Conservation (phyloP, 2,329 filamentous ascomycete species). For the Sphaerulina populicola region DNA sequence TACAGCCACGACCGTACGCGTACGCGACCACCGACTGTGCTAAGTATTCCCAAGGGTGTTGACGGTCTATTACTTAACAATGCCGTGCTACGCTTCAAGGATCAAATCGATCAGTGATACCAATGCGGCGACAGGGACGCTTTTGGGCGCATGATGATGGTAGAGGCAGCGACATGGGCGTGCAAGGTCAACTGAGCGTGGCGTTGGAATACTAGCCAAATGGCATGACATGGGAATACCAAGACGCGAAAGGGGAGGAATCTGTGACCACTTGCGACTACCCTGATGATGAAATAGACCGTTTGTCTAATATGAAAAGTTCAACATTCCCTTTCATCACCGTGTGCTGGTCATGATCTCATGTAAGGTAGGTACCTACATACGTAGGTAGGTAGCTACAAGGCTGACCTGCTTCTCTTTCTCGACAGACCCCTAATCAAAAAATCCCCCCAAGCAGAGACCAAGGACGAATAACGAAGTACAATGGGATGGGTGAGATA, state of each 20-base stretch:
- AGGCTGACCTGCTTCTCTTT: too few relatives aligned
- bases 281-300: neutral
- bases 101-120: constrained; percentile 55
- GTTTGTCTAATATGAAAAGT: neutral
- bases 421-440: too few relatives aligned
- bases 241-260: neutral
- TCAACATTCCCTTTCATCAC: neutral
- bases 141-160: neutral
- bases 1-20: constrained; percentile 44
- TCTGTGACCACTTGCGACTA: neutral
- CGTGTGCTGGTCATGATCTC: too few relatives aligned
- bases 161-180: neutral
- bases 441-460: too few relatives aligned
- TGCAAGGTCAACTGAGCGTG: constrained; percentile 11
- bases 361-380: too few relatives aligned
- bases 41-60: constrained; percentile 64
- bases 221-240: neutral
- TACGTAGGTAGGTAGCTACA: too few relatives aligned
- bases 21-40: constrained; percentile 40
- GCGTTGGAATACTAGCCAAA: constrained; percentile 1
- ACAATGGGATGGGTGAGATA: too few relatives aligned
- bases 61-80: constrained; percentile 80
- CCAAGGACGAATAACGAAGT: too few relatives aligned
- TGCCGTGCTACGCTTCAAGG: constrained; percentile 85
- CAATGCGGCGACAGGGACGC: neutral